These are phyloP conservation scores for Ophiostoma montium DNA, from an alignment of 2,329 filamentous ascomycete genomes.

Conservation along the genomic window DNA sequence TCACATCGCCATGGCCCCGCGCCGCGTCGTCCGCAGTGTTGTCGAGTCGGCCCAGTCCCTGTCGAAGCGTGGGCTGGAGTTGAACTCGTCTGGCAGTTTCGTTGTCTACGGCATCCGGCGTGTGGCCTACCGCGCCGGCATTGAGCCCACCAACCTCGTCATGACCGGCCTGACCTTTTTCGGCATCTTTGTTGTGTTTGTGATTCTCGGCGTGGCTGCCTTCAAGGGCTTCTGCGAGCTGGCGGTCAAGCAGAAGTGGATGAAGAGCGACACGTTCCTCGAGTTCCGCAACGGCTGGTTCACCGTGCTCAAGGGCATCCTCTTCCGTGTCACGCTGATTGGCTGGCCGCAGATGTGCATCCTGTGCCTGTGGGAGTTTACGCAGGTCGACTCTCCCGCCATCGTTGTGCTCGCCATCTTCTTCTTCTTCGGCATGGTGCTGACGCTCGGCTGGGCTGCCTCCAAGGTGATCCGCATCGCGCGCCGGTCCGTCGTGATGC, in stretches of 20 bases:
- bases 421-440: conserved; percentile 63
- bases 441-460: conserved; percentile 61
- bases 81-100: conserved; percentile 27
- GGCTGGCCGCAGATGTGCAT: conserved; percentile 76
- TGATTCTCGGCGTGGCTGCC: conserved; percentile 51
- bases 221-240: conserved; percentile 67
- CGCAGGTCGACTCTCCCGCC: conserved; percentile 60
- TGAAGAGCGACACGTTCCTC: conserved; percentile 58
- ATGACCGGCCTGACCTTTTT: conserved; percentile 74
- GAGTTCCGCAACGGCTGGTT: conserved; percentile 83
- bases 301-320: conserved; percentile 70
- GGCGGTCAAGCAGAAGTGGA: conserved; percentile 54
- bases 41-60: conserved; percentile 16
- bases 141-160: conserved; percentile 76
- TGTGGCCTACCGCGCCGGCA: conserved; percentile 65
- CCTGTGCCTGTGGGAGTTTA: conserved; percentile 76
- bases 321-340: conserved; percentile 71
- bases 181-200: conserved; percentile 59
- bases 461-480: conserved; percentile 72
- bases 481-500: conserved; percentile 66
- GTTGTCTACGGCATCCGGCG: conserved; percentile 62
- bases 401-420: conserved; percentile 68
- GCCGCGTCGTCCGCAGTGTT: conserved; percentile 18
- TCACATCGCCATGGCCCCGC: conserved; percentile 24
- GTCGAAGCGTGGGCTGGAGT: conserved; percentile 37